These are phyloP conservation scores for Emydomyces testavorans DNA, from an alignment of 2,329 filamentous ascomycete genomes.

Conservation along the genomic window DNA sequence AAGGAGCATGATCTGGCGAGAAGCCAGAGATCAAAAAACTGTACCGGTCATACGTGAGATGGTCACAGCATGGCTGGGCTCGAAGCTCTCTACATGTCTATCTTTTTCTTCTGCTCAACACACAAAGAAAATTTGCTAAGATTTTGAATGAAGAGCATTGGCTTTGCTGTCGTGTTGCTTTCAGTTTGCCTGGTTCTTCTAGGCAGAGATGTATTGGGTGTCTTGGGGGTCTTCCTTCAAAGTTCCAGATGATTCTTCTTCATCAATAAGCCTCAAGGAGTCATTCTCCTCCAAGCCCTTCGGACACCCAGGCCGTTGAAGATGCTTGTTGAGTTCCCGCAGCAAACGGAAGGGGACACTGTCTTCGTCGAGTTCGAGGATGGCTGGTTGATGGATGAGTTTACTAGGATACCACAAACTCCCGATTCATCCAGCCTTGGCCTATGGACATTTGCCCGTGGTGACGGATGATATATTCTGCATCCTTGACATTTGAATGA, in stretches of 20 bases:
- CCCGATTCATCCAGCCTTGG: not conserved
- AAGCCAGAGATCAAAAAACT: not conserved
- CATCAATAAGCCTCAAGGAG: too few relatives aligned
- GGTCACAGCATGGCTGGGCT: not conserved
- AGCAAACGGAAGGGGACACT: not conserved
- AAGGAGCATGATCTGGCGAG: not conserved
- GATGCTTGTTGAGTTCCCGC: not conserved
- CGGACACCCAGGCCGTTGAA: not conserved
- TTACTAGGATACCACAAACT: constrained; percentile 1
- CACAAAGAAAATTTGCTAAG: not conserved
- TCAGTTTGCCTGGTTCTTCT: not conserved
- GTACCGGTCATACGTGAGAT: not conserved
- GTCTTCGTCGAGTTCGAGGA: not conserved
- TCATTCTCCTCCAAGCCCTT: not conserved
- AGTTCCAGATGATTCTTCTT: too few relatives aligned
- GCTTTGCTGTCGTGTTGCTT: not conserved
- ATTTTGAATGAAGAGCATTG: not conserved
- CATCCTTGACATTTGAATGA: not conserved
- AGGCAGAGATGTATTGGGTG: not conserved
- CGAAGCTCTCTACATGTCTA: not conserved
- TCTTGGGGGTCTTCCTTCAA: not conserved
- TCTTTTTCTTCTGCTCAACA: not conserved
- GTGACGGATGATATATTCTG: not conserved
- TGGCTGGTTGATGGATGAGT: not conserved
- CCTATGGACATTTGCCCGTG: not conserved